phyloP scores from a whole-genome alignment of 805 yeast genomes.

The Sungouiozyma ichnusensis region DNA sequence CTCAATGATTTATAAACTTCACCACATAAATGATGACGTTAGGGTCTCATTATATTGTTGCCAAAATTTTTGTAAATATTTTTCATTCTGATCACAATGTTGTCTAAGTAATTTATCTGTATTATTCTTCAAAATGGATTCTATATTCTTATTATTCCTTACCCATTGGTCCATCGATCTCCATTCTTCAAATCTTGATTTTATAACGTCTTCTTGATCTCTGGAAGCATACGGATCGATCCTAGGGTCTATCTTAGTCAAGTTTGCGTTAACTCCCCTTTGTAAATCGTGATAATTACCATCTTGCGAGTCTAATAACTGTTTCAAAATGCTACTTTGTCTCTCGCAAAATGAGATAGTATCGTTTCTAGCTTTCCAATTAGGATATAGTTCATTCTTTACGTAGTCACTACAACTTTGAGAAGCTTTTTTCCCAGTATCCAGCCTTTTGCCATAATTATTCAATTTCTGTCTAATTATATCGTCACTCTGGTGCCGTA shows the following conservation, averaged over 20 bases:
- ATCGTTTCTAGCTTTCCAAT: conserved; percentile 36
- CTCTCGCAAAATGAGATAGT: conserved; percentile 35
- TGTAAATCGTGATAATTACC: conserved; percentile 7
- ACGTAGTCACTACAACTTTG: conserved; percentile 31
- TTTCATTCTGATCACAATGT: conserved; percentile 27
- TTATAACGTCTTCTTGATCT: conserved; percentile 27
- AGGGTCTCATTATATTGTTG: not conserved
- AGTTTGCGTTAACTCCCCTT: conserved; percentile 13
- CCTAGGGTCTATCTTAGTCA: conserved; percentile 22
- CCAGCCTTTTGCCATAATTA: conserved; percentile 21
- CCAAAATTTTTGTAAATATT: conserved; percentile 19
- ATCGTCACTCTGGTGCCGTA: conserved; percentile 35
- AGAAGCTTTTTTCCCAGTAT: conserved; percentile 6
- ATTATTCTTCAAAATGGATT: conserved; percentile 31
- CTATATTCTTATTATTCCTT: conserved; percentile 33
- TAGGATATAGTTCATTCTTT: conserved; percentile 31
- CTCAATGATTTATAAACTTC: too few species aligned
- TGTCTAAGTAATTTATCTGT: conserved; percentile 29
- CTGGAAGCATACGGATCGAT: conserved; percentile 43
- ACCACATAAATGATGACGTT: not conserved
- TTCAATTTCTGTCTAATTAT: conserved; percentile 35
- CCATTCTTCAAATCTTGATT: conserved; percentile 22
- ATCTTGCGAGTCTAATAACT: conserved; percentile 26
- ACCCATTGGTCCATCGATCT: conserved; percentile 28
- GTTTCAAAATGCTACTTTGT: conserved; percentile 24